These are phyloP conservation scores for Skeletonema costatum DNA, from an alignment of 108 stramenopile genomes.

Conservation along the genomic window DNA sequence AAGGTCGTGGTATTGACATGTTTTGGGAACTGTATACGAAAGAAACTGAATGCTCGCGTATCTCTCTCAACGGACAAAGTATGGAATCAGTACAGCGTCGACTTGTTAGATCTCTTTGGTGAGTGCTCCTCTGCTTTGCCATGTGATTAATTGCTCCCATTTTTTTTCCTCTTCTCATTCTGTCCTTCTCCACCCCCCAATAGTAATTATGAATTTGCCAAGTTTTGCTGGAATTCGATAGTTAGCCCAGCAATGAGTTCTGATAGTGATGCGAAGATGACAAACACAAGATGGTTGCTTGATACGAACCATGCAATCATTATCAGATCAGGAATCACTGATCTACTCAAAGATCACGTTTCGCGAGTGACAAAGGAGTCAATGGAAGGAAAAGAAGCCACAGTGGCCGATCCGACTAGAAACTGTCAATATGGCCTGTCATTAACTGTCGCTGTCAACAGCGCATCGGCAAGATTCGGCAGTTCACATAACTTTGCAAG, in stretches of 20 bases:
- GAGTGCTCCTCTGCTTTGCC: neutral
- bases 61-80: conserved; percentile 25
- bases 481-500: conserved; percentile 22
- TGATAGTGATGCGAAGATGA: neutral
- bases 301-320: conserved; percentile 22
- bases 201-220: conserved; percentile 44
- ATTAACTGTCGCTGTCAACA: conserved; percentile 21
- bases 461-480: conserved; percentile 27
- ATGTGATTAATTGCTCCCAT: neutral
- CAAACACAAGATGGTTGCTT: conserved; percentile 25
- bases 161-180: neutral
- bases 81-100: conserved; percentile 4
- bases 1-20: conserved; percentile 21
- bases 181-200: neutral
- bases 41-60: conserved; percentile 26
- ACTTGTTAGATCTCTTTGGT: conserved; percentile 13
- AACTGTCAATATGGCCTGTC: conserved; percentile 16
- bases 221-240: conserved; percentile 38
- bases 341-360: conserved; percentile 20
- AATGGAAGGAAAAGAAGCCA: neutral
- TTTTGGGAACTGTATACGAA: conserved; percentile 35
- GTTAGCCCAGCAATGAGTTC: conserved; percentile 37
- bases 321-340: conserved; percentile 9
- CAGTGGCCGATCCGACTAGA: no score
- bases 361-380: conserved; percentile 5